These are phyloP conservation scores for Aspergillus novofumigatus DNA, from an alignment of 2,329 filamentous ascomycete species.

Conservation along the genomic window DNA sequence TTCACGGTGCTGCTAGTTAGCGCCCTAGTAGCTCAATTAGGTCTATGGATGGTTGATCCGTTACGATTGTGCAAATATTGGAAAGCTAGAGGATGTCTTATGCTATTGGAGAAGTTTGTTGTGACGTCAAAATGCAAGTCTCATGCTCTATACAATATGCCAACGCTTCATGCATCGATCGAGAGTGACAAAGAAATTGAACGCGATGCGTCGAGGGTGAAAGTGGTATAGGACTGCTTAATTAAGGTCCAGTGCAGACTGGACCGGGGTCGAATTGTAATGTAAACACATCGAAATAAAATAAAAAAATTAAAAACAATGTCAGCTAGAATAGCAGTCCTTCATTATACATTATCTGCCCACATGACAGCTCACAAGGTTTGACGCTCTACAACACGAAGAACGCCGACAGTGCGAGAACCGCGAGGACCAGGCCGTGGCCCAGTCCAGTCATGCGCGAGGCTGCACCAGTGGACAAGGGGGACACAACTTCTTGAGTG, in stretches of 20 bases:
- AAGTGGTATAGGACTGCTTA: background rate
- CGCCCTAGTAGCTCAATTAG: too few species aligned
- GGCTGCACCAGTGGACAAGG: slow-evolving; percentile 19
- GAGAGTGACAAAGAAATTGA: background rate
- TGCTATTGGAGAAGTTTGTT: background rate
- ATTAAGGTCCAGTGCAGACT: background rate
- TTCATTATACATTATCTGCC: background rate
- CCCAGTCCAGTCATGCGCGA: slow-evolving; percentile 7
- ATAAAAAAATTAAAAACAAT: background rate
- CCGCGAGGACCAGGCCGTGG: slow-evolving; percentile 8
- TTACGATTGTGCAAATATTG: too few species aligned
- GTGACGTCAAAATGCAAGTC: background rate
- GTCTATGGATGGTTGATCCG: too few species aligned
- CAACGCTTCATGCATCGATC: background rate
- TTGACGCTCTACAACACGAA: slow-evolving; percentile 9
- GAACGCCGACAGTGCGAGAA: slow-evolving; percentile 10
- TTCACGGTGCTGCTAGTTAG: background rate
- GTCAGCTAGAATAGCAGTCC: background rate
- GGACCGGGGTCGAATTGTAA: background rate
- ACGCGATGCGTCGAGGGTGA: background rate
- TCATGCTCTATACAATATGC: background rate
- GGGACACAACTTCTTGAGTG: slow-evolving; percentile 12
- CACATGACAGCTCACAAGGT: background rate
- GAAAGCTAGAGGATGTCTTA: too few species aligned
- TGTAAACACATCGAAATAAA: background rate